Conservation (phyloP, 371 early-diverging fungal genomes). For the Haplosporangium sp. region DNA sequence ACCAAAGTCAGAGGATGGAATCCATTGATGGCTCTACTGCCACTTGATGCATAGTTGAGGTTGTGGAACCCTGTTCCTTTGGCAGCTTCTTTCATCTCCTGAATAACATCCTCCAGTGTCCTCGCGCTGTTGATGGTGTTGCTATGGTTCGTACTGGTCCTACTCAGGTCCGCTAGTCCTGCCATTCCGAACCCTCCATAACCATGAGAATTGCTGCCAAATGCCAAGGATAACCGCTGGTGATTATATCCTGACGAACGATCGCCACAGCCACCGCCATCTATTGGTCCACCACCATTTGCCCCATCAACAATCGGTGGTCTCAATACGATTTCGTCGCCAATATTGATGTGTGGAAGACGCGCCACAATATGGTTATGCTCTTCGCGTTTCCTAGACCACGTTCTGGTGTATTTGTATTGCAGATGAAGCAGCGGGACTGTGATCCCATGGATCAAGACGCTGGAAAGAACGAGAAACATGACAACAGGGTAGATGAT, state of each 20-base stretch:
- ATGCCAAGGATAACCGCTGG: slow-evolving; percentile 18
- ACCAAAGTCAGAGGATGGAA: slow-evolving; percentile 9
- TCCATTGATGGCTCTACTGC: background rate
- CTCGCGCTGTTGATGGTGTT: slow-evolving; percentile 6
- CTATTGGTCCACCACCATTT: slow-evolving; percentile 7
- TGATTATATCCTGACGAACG: slow-evolving; percentile 12
- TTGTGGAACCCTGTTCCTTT: slow-evolving; percentile 9
- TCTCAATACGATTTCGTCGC: slow-evolving; percentile 53
- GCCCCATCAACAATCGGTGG: slow-evolving; percentile 26
- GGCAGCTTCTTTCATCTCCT: slow-evolving; percentile 51
- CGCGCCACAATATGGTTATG: slow-evolving; percentile 50
- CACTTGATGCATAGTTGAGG: background rate
- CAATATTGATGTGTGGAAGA: slow-evolving; percentile 55
- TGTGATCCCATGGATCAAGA: slow-evolving; percentile 84
- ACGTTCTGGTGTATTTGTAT: slow-evolving; percentile 57
- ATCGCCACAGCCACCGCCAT: slow-evolving; percentile 18
- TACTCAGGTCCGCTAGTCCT: slow-evolving; percentile 20
- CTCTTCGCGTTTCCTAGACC: slow-evolving; percentile 53
- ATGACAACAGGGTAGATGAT: slow-evolving; percentile 73
- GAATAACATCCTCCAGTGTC: slow-evolving; percentile 42
- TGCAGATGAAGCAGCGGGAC: slow-evolving; percentile 78
- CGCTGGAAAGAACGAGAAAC: slow-evolving; percentile 81
- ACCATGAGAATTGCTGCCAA: background rate
- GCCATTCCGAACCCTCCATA: slow-evolving; percentile 5
- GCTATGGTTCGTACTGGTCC: slow-evolving; percentile 21